Base-by-base conservation (phyloP, 2,329 filamentous ascomycete genomes). In the Fusarium sp. region DNA sequence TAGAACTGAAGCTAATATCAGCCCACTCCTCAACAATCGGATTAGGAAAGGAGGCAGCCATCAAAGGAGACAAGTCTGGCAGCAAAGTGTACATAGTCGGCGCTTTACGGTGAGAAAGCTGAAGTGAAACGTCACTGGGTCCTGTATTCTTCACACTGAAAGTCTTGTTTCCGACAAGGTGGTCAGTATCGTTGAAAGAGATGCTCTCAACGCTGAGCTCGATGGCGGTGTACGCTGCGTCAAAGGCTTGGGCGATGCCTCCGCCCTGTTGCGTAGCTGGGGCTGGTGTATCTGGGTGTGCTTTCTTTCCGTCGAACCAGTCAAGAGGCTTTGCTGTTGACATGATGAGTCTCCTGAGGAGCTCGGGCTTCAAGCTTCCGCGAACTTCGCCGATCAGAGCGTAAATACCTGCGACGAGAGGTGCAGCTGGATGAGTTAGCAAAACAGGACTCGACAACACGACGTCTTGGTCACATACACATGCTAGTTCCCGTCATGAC, bases 401-500 rank as follows among this genome's bases (percentile, higher is more conserved):
- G 14, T 45, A 45, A 7, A 61, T 35, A 1, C 24, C 58, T 7
- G 58, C 58, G 29, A 47, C 40, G 4, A 61, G 40, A 22, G 58
- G 58, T 9, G 58, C 38, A 31, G 57, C 57, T 60, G 6, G 1
- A 29, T 7, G 10, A 8, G 16, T 37, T 24, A 45, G 7, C 37
- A 56, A 34, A 27, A 27, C 27, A 4, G 27, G 27, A 6, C 27
- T 27, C 27, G 27, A 6, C 27, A 27, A 27, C 27, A 27, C 27
- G 27, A 6, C 27, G 27, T 27, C 27, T 27, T 6, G 29, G 29
- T 9, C 13, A 29, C 56, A 8, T 59, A 59, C 56, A 60, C 62
- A 65, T 65, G 54, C 38, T 47, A 5, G 62, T 65, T n/a, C 62
- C 62, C 0, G 62, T 34, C 54, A 47, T 38, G 13, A 65, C 62